Evolutionary conservation across 106 monocot genomes (phyloP), one percentile per base, ranked within the genome.

Genomic region (Platanthera guangdongensis): DNA sequence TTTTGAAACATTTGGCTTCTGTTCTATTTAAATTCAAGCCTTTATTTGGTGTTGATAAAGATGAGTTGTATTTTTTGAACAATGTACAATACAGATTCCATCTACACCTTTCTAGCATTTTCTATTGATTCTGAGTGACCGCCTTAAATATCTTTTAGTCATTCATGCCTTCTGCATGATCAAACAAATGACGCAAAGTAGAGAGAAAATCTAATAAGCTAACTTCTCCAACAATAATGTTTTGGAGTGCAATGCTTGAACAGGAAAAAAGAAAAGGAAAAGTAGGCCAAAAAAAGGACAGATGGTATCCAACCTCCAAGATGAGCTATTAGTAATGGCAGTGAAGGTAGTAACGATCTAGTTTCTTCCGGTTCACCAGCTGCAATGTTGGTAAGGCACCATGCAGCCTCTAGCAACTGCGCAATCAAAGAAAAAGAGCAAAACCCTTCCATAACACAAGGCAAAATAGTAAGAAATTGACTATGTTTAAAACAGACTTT

Each of bases 361-460:
- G 99, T 94, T 77, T 92, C 92, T 82, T 99, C 94, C 32, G 92
- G 81, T 80, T 88, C 94, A 57, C 94, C 99, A 62, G 94, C 92
- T 59, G 94, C 99, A 78, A 99, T 94, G 68, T 99, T 99, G 78
- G 99, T 99, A 65, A 94, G 89, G 67, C 99, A 99, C 99, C 99
- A 99, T 52, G 99, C 99, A 79, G 94, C 94, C 81, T 99, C 99
- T 71, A 94, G 93, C 86, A 99, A 94, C 99, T 99, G 80, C 71
- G 75, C 22, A 39, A 71, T 57, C 53, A 80, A 75, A 59, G 46
- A 16, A 81, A 12, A 8, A 71, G 9, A 51, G 51, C 10, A 60
- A 73, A 68, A 51, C 74, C 47, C n/a, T 28, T 21, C 55, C 62
- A n/a, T 25, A 50, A 70, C 21, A 52, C 46, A 28, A 19, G 14